Conservation (phyloP, 495 filamentous ascomycete genomes). For the Daldinia decipiens region DNA sequence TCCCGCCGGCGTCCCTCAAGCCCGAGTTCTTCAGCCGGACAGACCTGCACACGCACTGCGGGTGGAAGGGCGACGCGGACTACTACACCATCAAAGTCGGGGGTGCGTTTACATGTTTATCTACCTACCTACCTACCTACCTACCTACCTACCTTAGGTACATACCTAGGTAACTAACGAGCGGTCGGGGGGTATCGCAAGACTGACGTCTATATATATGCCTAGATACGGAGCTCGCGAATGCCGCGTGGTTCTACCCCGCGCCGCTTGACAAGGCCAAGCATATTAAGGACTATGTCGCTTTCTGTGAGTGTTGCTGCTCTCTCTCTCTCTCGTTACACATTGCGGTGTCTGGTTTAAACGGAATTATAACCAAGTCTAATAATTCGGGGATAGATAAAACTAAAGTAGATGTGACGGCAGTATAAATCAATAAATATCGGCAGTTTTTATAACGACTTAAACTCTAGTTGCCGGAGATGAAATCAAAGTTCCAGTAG, state of each 20-base stretch:
- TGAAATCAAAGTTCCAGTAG: no score
- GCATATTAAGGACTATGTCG: constrained; percentile 70
- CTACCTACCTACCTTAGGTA: not conserved
- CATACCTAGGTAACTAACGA: constrained; percentile 14
- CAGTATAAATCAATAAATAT: not conserved
- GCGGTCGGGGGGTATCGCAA: no score
- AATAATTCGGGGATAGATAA: constrained; percentile 51
- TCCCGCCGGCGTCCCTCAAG: constrained; percentile 59
- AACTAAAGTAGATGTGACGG: constrained; percentile 53
- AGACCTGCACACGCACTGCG: constrained; percentile 62
- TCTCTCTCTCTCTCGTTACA: not conserved
- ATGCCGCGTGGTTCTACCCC: constrained; percentile 77
- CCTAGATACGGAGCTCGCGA: constrained; percentile 62
- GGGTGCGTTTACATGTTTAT: constrained; percentile 48
- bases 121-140: not conserved
- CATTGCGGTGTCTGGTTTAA: not conserved
- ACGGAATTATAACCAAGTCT: constrained; percentile 3
- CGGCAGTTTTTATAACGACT: not conserved
- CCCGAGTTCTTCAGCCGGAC: constrained; percentile 52
- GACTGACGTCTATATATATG: constrained; percentile 48
- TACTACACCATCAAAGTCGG: constrained; percentile 73
- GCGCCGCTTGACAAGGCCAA: constrained; percentile 65
- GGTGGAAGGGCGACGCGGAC: constrained; percentile 75
- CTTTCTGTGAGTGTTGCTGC: constrained; percentile 66
- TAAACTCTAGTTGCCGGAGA: no score